Evolutionary conservation across 2,329 filamentous ascomycete genomes (phyloP).

Genomic region (Lasiodiplodia gonubiensis): DNA sequence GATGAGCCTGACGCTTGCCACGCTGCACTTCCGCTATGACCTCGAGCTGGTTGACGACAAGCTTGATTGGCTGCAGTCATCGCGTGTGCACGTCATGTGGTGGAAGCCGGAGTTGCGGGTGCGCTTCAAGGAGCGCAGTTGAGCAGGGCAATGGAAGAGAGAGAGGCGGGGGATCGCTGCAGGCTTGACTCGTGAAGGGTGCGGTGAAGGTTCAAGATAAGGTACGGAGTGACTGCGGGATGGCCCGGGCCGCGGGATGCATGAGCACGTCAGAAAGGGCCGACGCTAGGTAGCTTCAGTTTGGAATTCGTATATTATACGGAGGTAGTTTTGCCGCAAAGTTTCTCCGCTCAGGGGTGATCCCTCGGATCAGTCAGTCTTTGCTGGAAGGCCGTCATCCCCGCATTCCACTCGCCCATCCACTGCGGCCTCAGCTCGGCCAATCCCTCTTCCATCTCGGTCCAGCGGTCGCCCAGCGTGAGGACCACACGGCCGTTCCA

Average conservation of each 20-base stretch:
- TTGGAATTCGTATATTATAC: too few species aligned
- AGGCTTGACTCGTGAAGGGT: too few species aligned
- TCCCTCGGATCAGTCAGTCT: conserved; percentile 35
- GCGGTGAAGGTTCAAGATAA: too few species aligned
- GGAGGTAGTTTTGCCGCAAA: too few species aligned
- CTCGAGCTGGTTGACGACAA: conserved; percentile 35
- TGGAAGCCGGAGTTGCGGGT: conserved; percentile 25
- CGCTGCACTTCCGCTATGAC: conserved; percentile 45
- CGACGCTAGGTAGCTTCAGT: too few species aligned
- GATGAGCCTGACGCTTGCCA: conserved; percentile 44
- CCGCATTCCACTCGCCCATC: conserved; percentile 42
- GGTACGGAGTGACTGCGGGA: too few species aligned
- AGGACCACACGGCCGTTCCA: conserved; percentile 47
- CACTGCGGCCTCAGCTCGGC: conserved; percentile 35
- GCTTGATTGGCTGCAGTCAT: conserved; percentile 17
- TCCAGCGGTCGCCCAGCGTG: conserved; percentile 45
- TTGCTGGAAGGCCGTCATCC: conserved; percentile 41
- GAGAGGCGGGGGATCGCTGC: too few species aligned
- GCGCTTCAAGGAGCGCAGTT: conserved; percentile 1
- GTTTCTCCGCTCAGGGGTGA: too few species aligned
- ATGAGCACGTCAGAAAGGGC: too few species aligned
- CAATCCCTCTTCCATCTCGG: conserved; percentile 43
- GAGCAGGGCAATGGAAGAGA: background rate
- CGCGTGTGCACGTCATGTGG: conserved; percentile 27
- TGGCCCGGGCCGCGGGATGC: too few species aligned